Evolutionary conservation across 2,329 filamentous ascomycete species (phyloP).

Genomic region (Epicoccum sorghinum): DNA sequence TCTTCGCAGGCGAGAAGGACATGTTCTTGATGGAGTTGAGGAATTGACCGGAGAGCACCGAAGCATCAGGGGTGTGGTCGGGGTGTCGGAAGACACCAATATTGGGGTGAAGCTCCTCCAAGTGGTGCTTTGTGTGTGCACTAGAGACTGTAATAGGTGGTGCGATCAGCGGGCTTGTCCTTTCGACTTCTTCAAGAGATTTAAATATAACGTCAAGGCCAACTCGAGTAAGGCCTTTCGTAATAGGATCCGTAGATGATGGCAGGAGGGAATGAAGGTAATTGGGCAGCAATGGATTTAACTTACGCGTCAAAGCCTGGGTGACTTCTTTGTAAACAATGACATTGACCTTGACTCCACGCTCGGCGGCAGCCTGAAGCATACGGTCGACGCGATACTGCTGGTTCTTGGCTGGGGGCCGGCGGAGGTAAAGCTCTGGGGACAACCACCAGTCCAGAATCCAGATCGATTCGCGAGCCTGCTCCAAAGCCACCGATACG

Average conservation of each 20-base stretch:
- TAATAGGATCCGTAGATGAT: constrained; percentile 48
- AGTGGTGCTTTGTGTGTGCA: constrained; percentile 77
- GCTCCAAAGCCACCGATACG: constrained; percentile 78
- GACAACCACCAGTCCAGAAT: constrained; percentile 91
- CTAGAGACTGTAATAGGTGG: constrained; percentile 62
- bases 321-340: constrained; percentile 90
- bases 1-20: constrained; percentile 60
- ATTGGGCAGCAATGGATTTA: constrained; percentile 49
- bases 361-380: constrained; percentile 79
- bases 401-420: constrained; percentile 81
- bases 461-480: constrained; percentile 77
- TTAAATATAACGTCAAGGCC: constrained; percentile 53
- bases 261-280: constrained; percentile 54
- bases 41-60: constrained; percentile 67
- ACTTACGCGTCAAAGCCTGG: constrained; percentile 78
- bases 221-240: constrained; percentile 48
- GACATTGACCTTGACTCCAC: constrained; percentile 82
- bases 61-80: constrained; percentile 79
- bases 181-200: constrained; percentile 53
- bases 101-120: constrained; percentile 80
- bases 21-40: constrained; percentile 62
- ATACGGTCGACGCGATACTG: constrained; percentile 83
- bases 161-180: constrained; percentile 52
- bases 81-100: constrained; percentile 90
- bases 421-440: constrained; percentile 84